These are phyloP conservation scores for Phytophthora multivora DNA, from an alignment of 352 stramenopile species.

Conservation along the genomic window DNA sequence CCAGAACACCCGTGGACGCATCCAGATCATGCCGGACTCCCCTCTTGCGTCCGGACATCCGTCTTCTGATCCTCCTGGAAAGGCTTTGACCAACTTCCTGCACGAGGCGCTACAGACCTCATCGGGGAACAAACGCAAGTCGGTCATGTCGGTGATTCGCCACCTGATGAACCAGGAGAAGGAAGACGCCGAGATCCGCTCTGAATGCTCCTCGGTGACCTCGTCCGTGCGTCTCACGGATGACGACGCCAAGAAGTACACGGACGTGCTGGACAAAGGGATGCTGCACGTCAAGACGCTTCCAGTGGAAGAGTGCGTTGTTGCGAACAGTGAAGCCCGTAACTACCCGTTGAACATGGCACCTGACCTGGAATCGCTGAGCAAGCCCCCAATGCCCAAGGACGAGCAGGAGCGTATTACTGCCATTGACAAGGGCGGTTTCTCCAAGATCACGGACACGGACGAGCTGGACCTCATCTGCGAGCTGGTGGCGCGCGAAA, in stretches of 20 bases:
- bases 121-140: slow-evolving; percentile 37
- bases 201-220: slow-evolving; percentile 21
- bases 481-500: slow-evolving; percentile 54
- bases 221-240: slow-evolving; percentile 29
- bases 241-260: slow-evolving; percentile 36
- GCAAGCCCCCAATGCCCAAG: slow-evolving; percentile 39
- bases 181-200: slow-evolving; percentile 19
- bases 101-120: slow-evolving; percentile 36
- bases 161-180: slow-evolving; percentile 55
- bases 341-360: slow-evolving; percentile 50
- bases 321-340: slow-evolving; percentile 37
- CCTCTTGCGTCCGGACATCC: slow-evolving; percentile 4
- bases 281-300: slow-evolving; percentile 31
- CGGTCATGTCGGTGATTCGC: slow-evolving; percentile 66
- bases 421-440: slow-evolving; percentile 42
- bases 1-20: slow-evolving; percentile 28
- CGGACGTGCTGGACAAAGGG: slow-evolving; percentile 36
- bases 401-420: slow-evolving; percentile 46
- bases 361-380: slow-evolving; percentile 12
- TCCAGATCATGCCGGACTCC: slow-evolving; percentile 28
- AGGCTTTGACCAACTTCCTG: slow-evolving; percentile 35
- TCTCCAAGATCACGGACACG: slow-evolving; percentile 50
- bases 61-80: slow-evolving; percentile 22
- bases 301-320: slow-evolving; percentile 39
- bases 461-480: slow-evolving; percentile 70